Percentiles rank a stretch among this genome's conserved stretches.
These are phyloP conservation scores for Albifimbria verrucaria DNA, from an alignment of 2,329 filamentous ascomycete genomes.

Conservation along the genomic window DNA sequence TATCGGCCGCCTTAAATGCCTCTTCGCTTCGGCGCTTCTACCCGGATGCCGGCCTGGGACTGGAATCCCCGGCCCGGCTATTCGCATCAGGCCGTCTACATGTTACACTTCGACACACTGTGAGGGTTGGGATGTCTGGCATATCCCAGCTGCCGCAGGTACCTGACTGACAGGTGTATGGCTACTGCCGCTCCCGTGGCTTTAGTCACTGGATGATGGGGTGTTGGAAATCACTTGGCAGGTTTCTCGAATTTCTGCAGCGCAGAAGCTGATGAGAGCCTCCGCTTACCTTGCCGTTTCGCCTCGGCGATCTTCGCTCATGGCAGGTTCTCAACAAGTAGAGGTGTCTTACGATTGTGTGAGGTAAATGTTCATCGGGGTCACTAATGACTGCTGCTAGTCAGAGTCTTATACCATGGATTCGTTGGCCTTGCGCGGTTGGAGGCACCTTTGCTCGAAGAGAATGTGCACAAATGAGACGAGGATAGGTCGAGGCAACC, in stretches of 20 bases:
- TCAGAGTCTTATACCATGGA: not conserved
- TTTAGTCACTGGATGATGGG: conserved; percentile 24
- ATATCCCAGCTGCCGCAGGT: conserved; percentile 33
- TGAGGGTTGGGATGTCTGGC: conserved; percentile 34
- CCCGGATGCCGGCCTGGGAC: conserved; percentile 18
- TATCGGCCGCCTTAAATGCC: conserved; percentile 20
- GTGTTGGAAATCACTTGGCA: conserved; percentile 26
- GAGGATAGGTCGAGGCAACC: conserved; percentile 16
- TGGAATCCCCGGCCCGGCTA: conserved; percentile 20
- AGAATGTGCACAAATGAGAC: not conserved
- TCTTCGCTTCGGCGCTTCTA: conserved; percentile 21
- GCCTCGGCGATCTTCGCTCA: conserved; percentile 3
- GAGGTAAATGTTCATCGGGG: not conserved
- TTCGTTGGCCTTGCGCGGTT: not conserved
- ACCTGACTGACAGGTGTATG: conserved; percentile 44
- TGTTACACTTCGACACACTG: conserved; percentile 30
- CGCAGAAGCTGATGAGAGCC: conserved; percentile 17
- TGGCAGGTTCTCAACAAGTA: not conserved
- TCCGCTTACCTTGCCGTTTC: conserved; percentile 6
- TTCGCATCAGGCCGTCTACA: conserved; percentile 25
- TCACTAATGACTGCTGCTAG: not conserved
- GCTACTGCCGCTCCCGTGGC: conserved; percentile 20
- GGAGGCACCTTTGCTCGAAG: not conserved
- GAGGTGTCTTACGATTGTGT: not conserved
- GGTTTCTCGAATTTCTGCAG: conserved; percentile 24